Evolutionary conservation across 768 basidiomycete species (phyloP), one percentile per base, ranked within the genome.

Genomic region (Lactarius sp.): DNA sequence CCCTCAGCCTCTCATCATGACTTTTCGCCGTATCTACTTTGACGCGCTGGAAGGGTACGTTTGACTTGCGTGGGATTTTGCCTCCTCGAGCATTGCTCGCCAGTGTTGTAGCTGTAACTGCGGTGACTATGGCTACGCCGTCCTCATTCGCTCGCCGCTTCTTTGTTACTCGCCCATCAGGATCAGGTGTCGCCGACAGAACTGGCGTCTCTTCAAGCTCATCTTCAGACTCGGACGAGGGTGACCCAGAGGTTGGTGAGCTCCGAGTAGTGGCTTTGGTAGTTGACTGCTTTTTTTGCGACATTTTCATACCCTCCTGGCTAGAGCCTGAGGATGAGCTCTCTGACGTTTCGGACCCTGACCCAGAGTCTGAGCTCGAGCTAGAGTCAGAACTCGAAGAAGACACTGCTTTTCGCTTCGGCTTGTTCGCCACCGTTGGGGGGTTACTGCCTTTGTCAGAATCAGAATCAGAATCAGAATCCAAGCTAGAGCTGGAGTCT

Each of bases 41-140:
- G 64, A 95, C 83, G 31, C 94, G 79, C 71, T 85, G 84, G 79
- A 98, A 99, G 20, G 91, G 87, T 56, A 83, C 80, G 69, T 85
- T 87, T 41, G 66, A 71, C 61, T 74, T 78, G 57, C 74, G 72
- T 52, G 70, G 70, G 52, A 71, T 68, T 69, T 78, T 75, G 44
- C 77, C 75, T 27, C 70, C 77, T 2, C 64, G 44, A 20, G 18
- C 39, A 34, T 49, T 71, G 27, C 59, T 69, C 54, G 59, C 42
- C 41, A 39, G 22, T 27, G 50, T 56, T 34, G 27, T 55, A 18
- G 50, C 41, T 16, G 36, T 59, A 22, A 56, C 55, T 52, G 59
- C 60, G 6, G 56, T 59, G 20, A 59, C 42, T 16, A 64, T 59
- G 50, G 68, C 55, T 18, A 22, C 6, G 37, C 65, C 62, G 13